phyloP scores from a whole-genome alignment of 2,329 filamentous ascomycete species.

The Cercospora zeae-maydis region DNA sequence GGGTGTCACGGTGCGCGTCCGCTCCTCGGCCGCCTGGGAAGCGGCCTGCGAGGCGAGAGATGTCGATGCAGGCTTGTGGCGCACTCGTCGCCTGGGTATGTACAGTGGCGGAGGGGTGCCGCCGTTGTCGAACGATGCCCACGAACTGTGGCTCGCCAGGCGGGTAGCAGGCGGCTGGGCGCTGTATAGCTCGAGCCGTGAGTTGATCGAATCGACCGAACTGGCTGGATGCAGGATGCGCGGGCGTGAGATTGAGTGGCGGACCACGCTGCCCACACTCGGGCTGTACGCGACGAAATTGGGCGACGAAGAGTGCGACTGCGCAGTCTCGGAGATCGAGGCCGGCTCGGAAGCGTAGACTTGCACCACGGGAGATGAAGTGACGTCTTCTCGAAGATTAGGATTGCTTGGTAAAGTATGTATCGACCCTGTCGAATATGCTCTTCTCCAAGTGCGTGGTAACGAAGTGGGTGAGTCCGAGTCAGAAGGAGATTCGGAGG shows the following conservation, averaged over 20 bases:
- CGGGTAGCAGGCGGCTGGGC: slow-evolving; percentile 23
- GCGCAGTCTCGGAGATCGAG: slow-evolving; percentile 22
- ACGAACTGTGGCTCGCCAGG: slow-evolving; percentile 26
- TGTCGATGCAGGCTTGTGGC: slow-evolving; percentile 24
- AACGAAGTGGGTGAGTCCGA: slow-evolving; percentile 13
- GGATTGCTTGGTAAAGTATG: slow-evolving; percentile 16
- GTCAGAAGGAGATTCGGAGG: slow-evolving; percentile 16
- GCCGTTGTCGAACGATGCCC: slow-evolving; percentile 25
- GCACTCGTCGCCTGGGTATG: slow-evolving; percentile 33
- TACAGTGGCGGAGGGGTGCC: slow-evolving; percentile 35
- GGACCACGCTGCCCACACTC: slow-evolving; percentile 13
- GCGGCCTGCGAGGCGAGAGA: slow-evolving; percentile 24
- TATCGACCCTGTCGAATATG: slow-evolving; percentile 20
- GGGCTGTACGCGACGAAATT: slow-evolving; percentile 32
- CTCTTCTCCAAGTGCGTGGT: slow-evolving; percentile 16
- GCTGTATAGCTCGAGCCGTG: slow-evolving; percentile 26
- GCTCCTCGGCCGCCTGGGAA: slow-evolving; percentile 10
- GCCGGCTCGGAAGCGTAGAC: slow-evolving; percentile 19
- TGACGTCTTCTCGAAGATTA: slow-evolving; percentile 19
- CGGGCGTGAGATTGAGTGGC: slow-evolving; percentile 15
- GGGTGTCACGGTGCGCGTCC: slow-evolving; percentile 1
- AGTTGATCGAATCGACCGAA: slow-evolving; percentile 35
- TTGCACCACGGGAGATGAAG: slow-evolving; percentile 17
- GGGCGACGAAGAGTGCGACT: slow-evolving; percentile 29
- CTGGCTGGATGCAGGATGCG: slow-evolving; percentile 17